These are phyloP conservation scores for Penicillium crustosum DNA, from an alignment of 2,329 filamentous ascomycete species.

Conservation along the genomic window DNA sequence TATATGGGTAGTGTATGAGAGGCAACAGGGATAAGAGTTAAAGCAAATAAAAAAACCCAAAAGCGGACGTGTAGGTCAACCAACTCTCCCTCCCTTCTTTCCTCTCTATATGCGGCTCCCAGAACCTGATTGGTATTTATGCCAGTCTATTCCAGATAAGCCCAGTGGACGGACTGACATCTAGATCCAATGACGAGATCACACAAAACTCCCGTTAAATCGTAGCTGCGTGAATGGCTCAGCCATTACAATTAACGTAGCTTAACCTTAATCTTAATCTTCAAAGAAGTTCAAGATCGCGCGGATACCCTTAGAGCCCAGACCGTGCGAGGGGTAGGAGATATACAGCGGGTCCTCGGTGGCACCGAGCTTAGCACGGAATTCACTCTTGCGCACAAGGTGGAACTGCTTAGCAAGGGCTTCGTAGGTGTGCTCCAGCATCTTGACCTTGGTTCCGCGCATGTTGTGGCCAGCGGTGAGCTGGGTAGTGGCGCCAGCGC, in stretches of 20 bases:
- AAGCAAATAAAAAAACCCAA: slow-evolving; percentile 1
- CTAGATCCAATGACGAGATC: neutral
- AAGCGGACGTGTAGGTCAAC: neutral
- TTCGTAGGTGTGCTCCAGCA: slow-evolving; percentile 79
- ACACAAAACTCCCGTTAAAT: slow-evolving; percentile 11
- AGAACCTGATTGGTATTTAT: neutral
- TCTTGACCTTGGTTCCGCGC: slow-evolving; percentile 74
- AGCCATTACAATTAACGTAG: neutral
- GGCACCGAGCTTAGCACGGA: slow-evolving; percentile 86
- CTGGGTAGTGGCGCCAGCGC: slow-evolving; percentile 73
- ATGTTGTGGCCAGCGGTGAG: slow-evolving; percentile 80
- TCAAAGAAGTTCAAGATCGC: slow-evolving; percentile 92
- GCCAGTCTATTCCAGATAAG: neutral
- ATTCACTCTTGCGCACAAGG: slow-evolving; percentile 80
- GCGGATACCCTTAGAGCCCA: slow-evolving; percentile 77
- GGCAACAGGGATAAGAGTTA: neutral
- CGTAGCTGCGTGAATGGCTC: slow-evolving; percentile 2
- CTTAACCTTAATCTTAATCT: slow-evolving; percentile 52
- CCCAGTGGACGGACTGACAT: neutral
- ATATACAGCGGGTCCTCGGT: slow-evolving; percentile 83
- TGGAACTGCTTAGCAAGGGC: slow-evolving; percentile 78
- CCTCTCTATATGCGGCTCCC: slow-evolving; percentile 9
- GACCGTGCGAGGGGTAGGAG: slow-evolving; percentile 81
- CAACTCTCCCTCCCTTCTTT: neutral
- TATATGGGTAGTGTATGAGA: neutral